Evolutionary conservation across 2,329 filamentous ascomycete species (phyloP), one percentile per base, ranked within the genome.

Genomic region (Bipolaris bicolor): DNA sequence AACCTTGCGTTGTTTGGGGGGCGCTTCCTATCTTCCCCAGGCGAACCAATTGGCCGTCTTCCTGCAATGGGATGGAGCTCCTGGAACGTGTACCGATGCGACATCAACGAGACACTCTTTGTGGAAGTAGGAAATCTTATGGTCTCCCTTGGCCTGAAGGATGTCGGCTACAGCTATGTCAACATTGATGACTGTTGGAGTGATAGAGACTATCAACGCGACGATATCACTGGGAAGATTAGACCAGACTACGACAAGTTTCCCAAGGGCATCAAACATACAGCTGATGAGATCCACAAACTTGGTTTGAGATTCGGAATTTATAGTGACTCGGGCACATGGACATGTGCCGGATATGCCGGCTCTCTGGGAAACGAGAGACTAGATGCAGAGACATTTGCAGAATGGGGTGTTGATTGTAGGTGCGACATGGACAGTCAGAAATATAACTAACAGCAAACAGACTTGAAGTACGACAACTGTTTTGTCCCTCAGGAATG

Each of bases 281-380:
- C 82, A 0, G 85, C 84, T 1, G 72, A 82, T 13, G 67, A 82
- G 55, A 79, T 88, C 18, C 86, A 89, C 58, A 73, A 64, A 1
- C 65, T 86, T 61, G 85, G 84, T 1, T 63, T 89, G 37, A 88
- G 88, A 67, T 69, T 88, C 3, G 86, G 87, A 0, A 85, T 89
- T 40, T 89, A 89, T 65, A 81, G 82, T 60, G 81, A 81, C 69
- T 82, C 82, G 0, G 83, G 83, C 41, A 76, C 52, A 3, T 39
- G 46, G 40, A 85, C 83, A 3, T 86, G 85, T 63, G 85, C 79
- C 0, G 81, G 81, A 2, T 87, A 86, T 64, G 81, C 84, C 11
- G 86, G 81, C 0, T 84, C 81, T 50, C 66, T 86, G 9, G 84
- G 82, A 3, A 79, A 83, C 62, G 86, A 89, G 63, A 67, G 76